A percentile compares a stretch with the other conserved stretches of the same genome.
Evolutionary conservation across 257 asterid genomes (phyloP).

Genomic region (Prunella vulgaris): DNA sequence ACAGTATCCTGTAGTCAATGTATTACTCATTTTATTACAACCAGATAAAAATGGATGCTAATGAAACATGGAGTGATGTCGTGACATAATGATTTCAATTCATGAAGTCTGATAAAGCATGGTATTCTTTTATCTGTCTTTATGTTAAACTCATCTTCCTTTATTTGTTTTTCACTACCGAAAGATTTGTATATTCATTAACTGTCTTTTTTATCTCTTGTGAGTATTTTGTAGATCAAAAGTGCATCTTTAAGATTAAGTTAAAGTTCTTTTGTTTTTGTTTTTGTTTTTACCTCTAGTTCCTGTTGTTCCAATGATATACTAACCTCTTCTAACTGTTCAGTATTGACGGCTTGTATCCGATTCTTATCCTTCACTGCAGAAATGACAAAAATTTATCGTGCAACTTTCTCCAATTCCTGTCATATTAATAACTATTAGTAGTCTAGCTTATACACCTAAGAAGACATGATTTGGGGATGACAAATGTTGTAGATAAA

Average conservation of each 20-base stretch:
- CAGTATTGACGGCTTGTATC: too few species aligned
- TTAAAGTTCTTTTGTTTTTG: neutral
- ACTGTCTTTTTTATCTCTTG: neutral
- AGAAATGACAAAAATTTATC: slow-evolving; percentile 6
- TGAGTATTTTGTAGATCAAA: too few species aligned
- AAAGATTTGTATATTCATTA: neutral
- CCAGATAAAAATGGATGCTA: too few species aligned
- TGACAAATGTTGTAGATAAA: too few species aligned
- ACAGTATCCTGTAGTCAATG: slow-evolving; percentile 39
- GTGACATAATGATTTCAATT: too few species aligned
- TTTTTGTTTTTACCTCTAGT: neutral
- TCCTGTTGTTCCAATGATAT: neutral
- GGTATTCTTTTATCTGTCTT: neutral
- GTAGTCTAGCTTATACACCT: slow-evolving; percentile 10
- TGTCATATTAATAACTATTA: slow-evolving; percentile 24
- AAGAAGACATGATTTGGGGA: too few species aligned
- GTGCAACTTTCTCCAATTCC: slow-evolving; percentile 27
- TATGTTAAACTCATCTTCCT: neutral
- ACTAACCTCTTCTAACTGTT: slow-evolving; percentile 21
- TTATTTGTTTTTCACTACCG: neutral
- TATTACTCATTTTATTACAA: slow-evolving; percentile 12
- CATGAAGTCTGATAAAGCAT: neutral
- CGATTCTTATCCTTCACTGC: slow-evolving; percentile 18
- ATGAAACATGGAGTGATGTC: too few species aligned
- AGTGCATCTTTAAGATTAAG: neutral